Percentiles rank a stretch among this genome's conserved stretches.
Conservation (phyloP, 345 rosid species). For the Camelina sativa region DNA sequence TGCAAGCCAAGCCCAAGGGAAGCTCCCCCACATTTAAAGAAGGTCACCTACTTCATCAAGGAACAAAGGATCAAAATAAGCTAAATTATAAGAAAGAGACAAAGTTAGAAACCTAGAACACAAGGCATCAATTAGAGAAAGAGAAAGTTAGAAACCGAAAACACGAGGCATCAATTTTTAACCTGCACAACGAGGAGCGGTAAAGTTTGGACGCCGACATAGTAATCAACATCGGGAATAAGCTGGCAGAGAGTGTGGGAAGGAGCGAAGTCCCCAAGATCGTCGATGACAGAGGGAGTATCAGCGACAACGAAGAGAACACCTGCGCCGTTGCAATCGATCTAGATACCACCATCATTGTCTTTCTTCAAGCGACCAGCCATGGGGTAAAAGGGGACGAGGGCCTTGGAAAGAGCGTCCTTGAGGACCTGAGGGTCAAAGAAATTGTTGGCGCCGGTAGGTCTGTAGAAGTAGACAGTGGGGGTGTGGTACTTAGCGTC, state of each 20-base stretch:
- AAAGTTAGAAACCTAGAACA: too few species aligned
- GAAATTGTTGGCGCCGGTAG: slow-evolving; percentile 62
- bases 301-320: slow-evolving; percentile 86
- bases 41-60: slow-evolving; percentile 59
- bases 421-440: slow-evolving; percentile 67
- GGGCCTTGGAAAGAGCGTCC: slow-evolving; percentile 72
- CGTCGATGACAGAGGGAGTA: slow-evolving; percentile 65
- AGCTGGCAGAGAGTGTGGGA: slow-evolving; percentile 80
- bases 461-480: slow-evolving; percentile 90
- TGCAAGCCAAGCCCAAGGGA: slow-evolving; percentile 98
- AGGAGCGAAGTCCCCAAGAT: slow-evolving; percentile 93
- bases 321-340: slow-evolving; percentile 81
- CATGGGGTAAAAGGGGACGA: slow-evolving; percentile 93
- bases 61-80: background rate
- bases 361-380: slow-evolving; percentile 73
- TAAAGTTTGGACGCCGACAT: slow-evolving; percentile 68
- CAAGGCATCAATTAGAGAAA: too few species aligned
- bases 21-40: slow-evolving; percentile 89
- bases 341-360: slow-evolving; percentile 91
- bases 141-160: too few species aligned
- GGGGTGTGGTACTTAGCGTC: slow-evolving; percentile 90
- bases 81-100: too few species aligned
- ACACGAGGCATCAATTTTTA: background rate
- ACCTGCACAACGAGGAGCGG: slow-evolving; percentile 95
- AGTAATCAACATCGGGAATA: slow-evolving; percentile 84